Conservation (phyloP, 176 grass and related monocot genomes). For the Musa itinerans region DNA sequence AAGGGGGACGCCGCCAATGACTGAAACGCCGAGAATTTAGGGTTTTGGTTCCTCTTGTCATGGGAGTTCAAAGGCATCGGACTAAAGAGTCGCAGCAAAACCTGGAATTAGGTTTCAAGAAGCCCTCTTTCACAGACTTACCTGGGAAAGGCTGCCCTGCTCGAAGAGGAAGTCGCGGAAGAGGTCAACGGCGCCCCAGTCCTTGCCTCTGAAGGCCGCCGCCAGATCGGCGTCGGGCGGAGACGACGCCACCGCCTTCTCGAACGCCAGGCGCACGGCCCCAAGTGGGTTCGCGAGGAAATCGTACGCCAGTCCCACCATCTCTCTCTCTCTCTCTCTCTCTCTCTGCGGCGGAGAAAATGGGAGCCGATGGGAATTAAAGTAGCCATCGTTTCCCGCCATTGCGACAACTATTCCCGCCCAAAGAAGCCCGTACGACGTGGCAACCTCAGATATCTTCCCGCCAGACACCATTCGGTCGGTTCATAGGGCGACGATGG, state of each 20-base stretch:
- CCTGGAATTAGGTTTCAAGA: neutral
- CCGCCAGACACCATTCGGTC: no score
- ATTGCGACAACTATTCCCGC: neutral
- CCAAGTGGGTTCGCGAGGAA: conserved; percentile 72
- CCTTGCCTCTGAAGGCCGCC: conserved; percentile 64
- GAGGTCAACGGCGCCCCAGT: conserved; percentile 68
- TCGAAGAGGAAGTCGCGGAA: conserved; percentile 82
- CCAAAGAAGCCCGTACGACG: neutral
- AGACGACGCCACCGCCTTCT: conserved; percentile 44
- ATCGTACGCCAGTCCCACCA: conserved; percentile 78
- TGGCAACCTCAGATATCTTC: no score
- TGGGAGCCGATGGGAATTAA: no score
- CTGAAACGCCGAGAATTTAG: neutral
- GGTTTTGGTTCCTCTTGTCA: neutral
- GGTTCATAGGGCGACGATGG: no score
- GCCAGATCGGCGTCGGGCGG: conserved; percentile 40
- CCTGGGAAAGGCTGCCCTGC: conserved; percentile 57
- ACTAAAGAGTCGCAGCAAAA: neutral
- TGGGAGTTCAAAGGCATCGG: neutral
- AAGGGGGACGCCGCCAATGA: neutral
- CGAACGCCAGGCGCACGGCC: conserved; percentile 76
- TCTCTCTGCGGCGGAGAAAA: neutral
- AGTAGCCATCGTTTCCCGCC: neutral
- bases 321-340: conserved; percentile 22
- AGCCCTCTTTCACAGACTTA: neutral